Base-by-base conservation (phyloP, 352 stramenopile genomes). In the Globisporangium takayamanum region DNA sequence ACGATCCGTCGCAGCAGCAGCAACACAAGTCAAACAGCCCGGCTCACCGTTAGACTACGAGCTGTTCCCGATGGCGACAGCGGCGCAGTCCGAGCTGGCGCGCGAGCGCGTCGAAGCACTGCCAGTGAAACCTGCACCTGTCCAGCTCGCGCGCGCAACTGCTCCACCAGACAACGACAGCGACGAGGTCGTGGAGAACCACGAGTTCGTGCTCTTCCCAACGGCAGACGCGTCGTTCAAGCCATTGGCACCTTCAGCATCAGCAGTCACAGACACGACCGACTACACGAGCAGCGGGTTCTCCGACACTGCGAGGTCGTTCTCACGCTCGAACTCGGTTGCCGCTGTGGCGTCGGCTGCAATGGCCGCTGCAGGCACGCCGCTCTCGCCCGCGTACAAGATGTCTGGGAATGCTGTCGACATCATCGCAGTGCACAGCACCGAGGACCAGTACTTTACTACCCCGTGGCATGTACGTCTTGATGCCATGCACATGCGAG, bases 351-450 rank as follows among this genome's bases (percentile, higher is more conserved):
- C 4, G 36, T 0, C 20, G n/a, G n/a, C 59, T 14, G 54, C 51
- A 0, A 42, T 48, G 44, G 44, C 33, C 8, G 41, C 48, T 16
- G 16, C 66, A 12, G 20, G 57, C 36, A 60, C 70, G 36, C 30
- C 55, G 20, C 12, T 62, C 12, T 47, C 64, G 15, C 70, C 76
- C n/a, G 53, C 69, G 60, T 85, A 87, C 69, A 89, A 89, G 47
- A 79, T 82, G 63, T 69, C 74, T 5, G 84, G 84, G 44, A 93
- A 93, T 66, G 80, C 80, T 0, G 72, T 93, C 11, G 84, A 93
- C 42, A 85, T 93, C 67, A 80, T 93, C 33, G 78, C 80, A 14
- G 84, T 85, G 10, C 75, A 74, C 20, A 90, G 81, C 45, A 82
- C 53, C 22, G 73, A 84, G 14, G 66, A 78, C 37, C 63, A 79